Percentiles rank a stretch among this genome's conserved stretches.
Evolutionary conservation across 306 rosid genomes (phyloP).

Genomic region (Prunus persica): Prunus_persica_NCBIv2 NC_034014.1:28665501-28666000

Average conservation of each 20-base stretch:
- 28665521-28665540: constrained; percentile 83
- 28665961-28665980: constrained; percentile 34
- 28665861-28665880: constrained; percentile 77
- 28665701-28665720: constrained; percentile 33
- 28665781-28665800: constrained; percentile 75
- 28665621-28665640: constrained; percentile 59
- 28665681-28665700: constrained; percentile 89
- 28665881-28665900: constrained; percentile 86
- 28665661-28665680: constrained; percentile 65
- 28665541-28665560: constrained; percentile 82
- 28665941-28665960: constrained; percentile 74
- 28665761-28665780: constrained; percentile 77
- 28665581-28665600: constrained; percentile 29
- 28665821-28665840: constrained; percentile 71
- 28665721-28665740: constrained; percentile 40
- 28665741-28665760: constrained; percentile 71
- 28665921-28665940: constrained; percentile 55
- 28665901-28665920: constrained; percentile 29
- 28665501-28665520: constrained; percentile 92
- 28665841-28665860: constrained; percentile 86
- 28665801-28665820: constrained; percentile 49
- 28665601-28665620: constrained; percentile 58
- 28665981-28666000: constrained; percentile 33
- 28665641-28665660: constrained; percentile 42
- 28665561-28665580: constrained; percentile 66